Percentiles rank a stretch among this genome's conserved stretches.
Conservation (phyloP, 2,329 filamentous ascomycete species). For the Macrophomina phaseolina region DNA sequence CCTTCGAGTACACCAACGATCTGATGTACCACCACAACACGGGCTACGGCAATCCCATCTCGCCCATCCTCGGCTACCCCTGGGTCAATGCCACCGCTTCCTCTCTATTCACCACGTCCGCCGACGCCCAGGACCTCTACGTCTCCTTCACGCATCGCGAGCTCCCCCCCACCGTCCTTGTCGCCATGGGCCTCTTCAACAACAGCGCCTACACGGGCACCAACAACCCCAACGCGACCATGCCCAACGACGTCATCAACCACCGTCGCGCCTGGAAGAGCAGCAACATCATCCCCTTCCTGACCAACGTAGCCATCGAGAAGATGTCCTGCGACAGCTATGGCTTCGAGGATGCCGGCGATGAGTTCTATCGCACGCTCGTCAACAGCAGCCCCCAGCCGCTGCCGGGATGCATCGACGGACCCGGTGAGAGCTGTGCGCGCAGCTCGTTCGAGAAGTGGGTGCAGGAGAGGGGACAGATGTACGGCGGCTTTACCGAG, state of each 20-base stretch:
- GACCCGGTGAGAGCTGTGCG: slow-evolving; percentile 58
- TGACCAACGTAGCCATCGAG: slow-evolving; percentile 71
- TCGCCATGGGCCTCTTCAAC: slow-evolving; percentile 73
- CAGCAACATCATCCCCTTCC: slow-evolving; percentile 67
- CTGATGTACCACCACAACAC: slow-evolving; percentile 69
- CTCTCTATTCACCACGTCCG: slow-evolving; percentile 52
- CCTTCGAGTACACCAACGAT: slow-evolving; percentile 69
- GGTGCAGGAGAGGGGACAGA: slow-evolving; percentile 48
- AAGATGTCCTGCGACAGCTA: slow-evolving; percentile 66
- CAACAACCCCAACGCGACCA: slow-evolving; percentile 65
- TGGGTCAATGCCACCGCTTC: slow-evolving; percentile 69
- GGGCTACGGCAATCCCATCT: slow-evolving; percentile 66
- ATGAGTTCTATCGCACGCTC: slow-evolving; percentile 58
- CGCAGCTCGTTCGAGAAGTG: slow-evolving; percentile 51
- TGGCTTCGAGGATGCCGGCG: slow-evolving; percentile 52
- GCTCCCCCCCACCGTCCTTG: slow-evolving; percentile 68
- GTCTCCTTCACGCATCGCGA: slow-evolving; percentile 74
- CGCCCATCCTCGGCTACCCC: slow-evolving; percentile 66
- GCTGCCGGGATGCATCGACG: slow-evolving; percentile 55
- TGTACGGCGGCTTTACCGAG: slow-evolving; percentile 51
- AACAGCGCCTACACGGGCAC: slow-evolving; percentile 63
- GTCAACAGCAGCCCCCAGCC: slow-evolving; percentile 59
- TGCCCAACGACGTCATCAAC: slow-evolving; percentile 68
- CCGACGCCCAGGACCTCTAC: slow-evolving; percentile 62
- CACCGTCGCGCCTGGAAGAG: slow-evolving; percentile 68